Evolutionary conservation across 352 stramenopile genomes (phyloP).

Genomic region (Globisporangium okanoganense): DNA sequence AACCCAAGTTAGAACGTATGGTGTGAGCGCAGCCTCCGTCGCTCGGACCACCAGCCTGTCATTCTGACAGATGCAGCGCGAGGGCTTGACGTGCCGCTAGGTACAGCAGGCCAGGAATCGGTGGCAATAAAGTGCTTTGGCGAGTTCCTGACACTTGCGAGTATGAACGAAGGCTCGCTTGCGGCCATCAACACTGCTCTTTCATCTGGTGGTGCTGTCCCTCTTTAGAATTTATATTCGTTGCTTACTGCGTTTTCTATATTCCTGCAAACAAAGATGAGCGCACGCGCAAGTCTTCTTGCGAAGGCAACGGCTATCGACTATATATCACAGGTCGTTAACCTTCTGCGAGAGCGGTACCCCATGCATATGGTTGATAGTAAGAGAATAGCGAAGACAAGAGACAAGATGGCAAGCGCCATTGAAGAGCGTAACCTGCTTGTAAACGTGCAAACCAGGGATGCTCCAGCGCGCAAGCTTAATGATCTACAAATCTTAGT

Average conservation of each 20-base stretch:
- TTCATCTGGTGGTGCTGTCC: neutral
- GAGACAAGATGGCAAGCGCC: slow-evolving; percentile 18
- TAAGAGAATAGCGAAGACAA: slow-evolving; percentile 16
- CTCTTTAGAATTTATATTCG: neutral
- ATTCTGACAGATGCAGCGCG: neutral
- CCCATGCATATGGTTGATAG: slow-evolving; percentile 5
- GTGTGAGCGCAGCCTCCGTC: no score
- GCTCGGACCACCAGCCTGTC: neutral
- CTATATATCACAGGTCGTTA: slow-evolving; percentile 6
- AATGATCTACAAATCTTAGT: slow-evolving; percentile 17
- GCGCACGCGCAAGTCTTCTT: neutral
- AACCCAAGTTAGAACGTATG: neutral
- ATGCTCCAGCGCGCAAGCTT: slow-evolving; percentile 18
- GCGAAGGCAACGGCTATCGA: neutral
- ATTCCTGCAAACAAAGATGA: neutral
- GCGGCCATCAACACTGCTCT: neutral
- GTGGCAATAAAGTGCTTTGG: neutral
- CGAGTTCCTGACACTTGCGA: neutral
- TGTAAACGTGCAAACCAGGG: slow-evolving; percentile 14
- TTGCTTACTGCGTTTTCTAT: slow-evolving; percentile 3
- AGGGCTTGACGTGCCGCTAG: neutral
- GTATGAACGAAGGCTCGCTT: neutral
- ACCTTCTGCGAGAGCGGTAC: slow-evolving; percentile 8
- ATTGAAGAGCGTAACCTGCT: slow-evolving; percentile 24
- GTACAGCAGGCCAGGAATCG: neutral